These are phyloP conservation scores for Flaveria robusta DNA, from an alignment of 129 eudicot genomes.

Conservation along the genomic window DNA sequence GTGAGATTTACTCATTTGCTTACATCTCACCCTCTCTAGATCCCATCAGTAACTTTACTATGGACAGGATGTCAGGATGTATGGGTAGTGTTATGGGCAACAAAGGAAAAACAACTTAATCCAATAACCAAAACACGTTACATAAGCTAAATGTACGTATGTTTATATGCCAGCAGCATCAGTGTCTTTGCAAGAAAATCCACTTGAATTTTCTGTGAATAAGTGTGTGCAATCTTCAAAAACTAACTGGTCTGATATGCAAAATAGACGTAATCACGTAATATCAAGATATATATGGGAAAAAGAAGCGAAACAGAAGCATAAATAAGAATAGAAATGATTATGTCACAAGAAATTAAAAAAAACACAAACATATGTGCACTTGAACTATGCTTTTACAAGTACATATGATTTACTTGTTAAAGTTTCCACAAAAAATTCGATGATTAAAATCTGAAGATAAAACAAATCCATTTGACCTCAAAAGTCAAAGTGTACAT, in stretches of 20 bases:
- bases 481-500: neutral
- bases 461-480: slow-evolving; percentile 3
- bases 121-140: slow-evolving; percentile 21
- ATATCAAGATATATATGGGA: neutral
- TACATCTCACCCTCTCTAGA: no score
- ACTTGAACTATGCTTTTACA: neutral
- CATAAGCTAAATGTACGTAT: slow-evolving; percentile 4
- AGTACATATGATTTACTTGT: neutral
- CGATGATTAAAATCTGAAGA: neutral
- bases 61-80: no score
- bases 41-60: no score
- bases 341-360: neutral
- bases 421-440: neutral
- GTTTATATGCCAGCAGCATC: slow-evolving; percentile 8
- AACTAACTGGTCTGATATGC: slow-evolving; percentile 10
- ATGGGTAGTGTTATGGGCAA: no score
- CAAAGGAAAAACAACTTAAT: neutral
- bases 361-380: neutral
- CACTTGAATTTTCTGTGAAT: slow-evolving; percentile 2
- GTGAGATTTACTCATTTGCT: no score
- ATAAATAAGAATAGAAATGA: neutral
- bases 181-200: neutral
- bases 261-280: neutral
- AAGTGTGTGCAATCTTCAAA: slow-evolving; percentile 22
- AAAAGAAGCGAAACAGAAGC: neutral